Evolutionary conservation across 108 stramenopile species (phyloP).

Genomic region (Cyclotella cryptica): DNA sequence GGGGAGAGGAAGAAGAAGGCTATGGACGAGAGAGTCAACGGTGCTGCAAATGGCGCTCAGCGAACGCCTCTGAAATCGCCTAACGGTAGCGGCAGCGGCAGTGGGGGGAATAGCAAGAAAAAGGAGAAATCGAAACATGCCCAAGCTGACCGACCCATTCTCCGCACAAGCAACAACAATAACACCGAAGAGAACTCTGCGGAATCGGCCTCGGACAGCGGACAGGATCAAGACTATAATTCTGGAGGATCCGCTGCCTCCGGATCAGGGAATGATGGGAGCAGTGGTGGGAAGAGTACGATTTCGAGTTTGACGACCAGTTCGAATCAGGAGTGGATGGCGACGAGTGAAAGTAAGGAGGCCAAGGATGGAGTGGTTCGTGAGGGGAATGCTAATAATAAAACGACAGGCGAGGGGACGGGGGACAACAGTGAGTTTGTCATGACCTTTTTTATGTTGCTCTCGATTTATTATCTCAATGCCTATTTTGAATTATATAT

Average conservation of each 20-base stretch:
- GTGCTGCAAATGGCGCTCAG: not conserved
- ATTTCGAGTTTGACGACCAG: conserved; percentile 55
- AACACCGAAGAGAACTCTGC: conserved; percentile 24
- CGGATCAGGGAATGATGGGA: conserved; percentile 51
- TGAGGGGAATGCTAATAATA: not conserved
- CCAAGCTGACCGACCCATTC: not conserved
- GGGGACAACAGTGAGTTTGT: conserved; percentile 14
- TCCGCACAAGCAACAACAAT: not conserved
- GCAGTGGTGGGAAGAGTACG: conserved; percentile 54
- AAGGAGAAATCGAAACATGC: conserved; percentile 1
- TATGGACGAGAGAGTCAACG: not conserved
- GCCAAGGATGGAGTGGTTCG: not conserved
- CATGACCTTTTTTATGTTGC: not conserved
- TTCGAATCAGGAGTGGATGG: conserved; percentile 55
- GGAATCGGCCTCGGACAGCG: conserved; percentile 27
- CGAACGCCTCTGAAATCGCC: not conserved
- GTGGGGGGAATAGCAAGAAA: conserved; percentile 1
- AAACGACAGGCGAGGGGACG: not conserved
- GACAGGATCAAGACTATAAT: conserved; percentile 36
- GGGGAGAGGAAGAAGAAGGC: conserved; percentile 5
- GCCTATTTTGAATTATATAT: not conserved
- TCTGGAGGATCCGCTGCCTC: conserved; percentile 29
- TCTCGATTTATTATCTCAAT: not conserved
- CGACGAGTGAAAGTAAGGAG: conserved; percentile 17
- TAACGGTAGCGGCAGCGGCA: conserved; percentile 15